phyloP scores from a whole-genome alignment of 2,329 filamentous ascomycete genomes.

The Pseudocercospora fuligena region DNA sequence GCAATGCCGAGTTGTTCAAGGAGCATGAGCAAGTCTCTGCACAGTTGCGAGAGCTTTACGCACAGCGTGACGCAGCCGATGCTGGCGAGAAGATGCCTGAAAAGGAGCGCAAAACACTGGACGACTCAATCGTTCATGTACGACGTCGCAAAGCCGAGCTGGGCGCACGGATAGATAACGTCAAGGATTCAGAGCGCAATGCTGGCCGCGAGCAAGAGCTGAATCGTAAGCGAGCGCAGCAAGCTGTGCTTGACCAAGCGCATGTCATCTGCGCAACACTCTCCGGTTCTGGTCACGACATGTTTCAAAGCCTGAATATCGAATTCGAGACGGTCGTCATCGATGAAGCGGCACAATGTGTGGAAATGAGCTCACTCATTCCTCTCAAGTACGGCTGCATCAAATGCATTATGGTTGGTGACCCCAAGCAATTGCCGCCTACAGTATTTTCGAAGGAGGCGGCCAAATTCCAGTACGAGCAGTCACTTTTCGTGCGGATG shows the following conservation, averaged over 20 bases:
- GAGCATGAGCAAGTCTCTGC: slow-evolving; percentile 66
- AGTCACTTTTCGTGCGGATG: slow-evolving; percentile 98
- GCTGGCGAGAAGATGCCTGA: slow-evolving; percentile 34
- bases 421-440: slow-evolving; percentile 94
- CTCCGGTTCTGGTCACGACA: slow-evolving; percentile 94
- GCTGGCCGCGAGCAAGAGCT: slow-evolving; percentile 84
- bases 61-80: slow-evolving; percentile 66
- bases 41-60: slow-evolving; percentile 71
- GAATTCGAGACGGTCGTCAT: slow-evolving; percentile 99
- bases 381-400: slow-evolving; percentile 96
- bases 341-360: slow-evolving; percentile 96
- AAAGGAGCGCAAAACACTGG: slow-evolving; percentile 65
- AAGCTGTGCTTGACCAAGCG: slow-evolving; percentile 86
- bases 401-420: slow-evolving; percentile 95
- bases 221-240: slow-evolving; percentile 80
- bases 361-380: slow-evolving; percentile 94
- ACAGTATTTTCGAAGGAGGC: slow-evolving; percentile 95
- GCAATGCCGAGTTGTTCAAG: slow-evolving; percentile 70
- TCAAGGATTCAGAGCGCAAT: slow-evolving; percentile 83
- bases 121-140: slow-evolving; percentile 76
- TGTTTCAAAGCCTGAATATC: slow-evolving; percentile 91
- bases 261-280: slow-evolving; percentile 95
- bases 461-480: slow-evolving; percentile 90
- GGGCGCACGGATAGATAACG: slow-evolving; percentile 81
- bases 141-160: slow-evolving; percentile 77